Percentiles rank a stretch among this genome's conserved stretches.
These are phyloP conservation scores for Dictyostelium intermedium DNA, from an alignment of 78 protist genomes.

Conservation along the genomic window DNA sequence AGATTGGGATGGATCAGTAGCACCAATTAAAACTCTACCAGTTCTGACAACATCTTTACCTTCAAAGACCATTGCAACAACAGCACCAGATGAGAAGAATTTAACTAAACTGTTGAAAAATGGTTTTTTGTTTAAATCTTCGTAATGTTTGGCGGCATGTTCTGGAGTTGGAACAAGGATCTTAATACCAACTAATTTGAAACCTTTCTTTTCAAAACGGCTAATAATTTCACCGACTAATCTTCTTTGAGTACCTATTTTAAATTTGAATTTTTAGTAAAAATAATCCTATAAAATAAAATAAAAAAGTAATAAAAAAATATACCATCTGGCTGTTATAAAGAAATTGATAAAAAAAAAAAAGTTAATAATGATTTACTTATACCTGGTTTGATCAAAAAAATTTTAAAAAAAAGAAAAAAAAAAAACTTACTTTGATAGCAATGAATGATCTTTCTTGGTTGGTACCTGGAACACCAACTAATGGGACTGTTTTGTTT, in stretches of 20 bases:
- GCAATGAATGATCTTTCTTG: constrained; percentile 92
- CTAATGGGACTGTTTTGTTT: not conserved
- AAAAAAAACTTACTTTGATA: constrained; percentile 69
- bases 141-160: constrained; percentile 87
- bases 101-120: constrained; percentile 81
- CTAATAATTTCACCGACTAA: constrained; percentile 91
- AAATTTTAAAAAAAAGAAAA: not conserved
- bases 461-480: constrained; percentile 21
- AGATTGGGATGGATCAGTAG: constrained; percentile 78
- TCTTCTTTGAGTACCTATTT: constrained; percentile 31
- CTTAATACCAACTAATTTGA: constrained; percentile 89
- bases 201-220: constrained; percentile 92
- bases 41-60: constrained; percentile 86
- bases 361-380: too few species aligned
- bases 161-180: constrained; percentile 69
- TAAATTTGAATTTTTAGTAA: not conserved
- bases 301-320: too few species aligned
- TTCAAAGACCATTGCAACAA: constrained; percentile 93
- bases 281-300: not conserved
- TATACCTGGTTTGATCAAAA: too few species aligned
- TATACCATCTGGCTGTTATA: constrained; percentile 88
- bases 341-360: not conserved
- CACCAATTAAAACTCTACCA: constrained; percentile 85
- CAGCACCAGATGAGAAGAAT: constrained; percentile 89
- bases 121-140: constrained; percentile 75